Conservation (phyloP, 2,329 filamentous ascomycete genomes). For the Scopulariopsis brevicaulis region DNA sequence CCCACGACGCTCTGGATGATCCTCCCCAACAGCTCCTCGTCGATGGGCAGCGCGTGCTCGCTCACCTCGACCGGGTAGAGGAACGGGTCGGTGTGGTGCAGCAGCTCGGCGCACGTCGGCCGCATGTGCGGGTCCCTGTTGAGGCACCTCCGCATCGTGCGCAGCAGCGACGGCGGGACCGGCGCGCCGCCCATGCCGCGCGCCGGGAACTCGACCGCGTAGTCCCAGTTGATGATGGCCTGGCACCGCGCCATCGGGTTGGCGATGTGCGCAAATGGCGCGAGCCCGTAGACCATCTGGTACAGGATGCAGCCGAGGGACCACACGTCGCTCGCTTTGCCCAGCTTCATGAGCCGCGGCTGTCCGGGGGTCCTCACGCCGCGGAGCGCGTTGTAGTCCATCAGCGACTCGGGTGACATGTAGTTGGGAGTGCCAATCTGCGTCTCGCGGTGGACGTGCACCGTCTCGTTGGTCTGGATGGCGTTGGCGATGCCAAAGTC, state of each 20-base stretch:
- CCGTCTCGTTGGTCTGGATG: constrained; percentile 88
- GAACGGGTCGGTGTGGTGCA: constrained; percentile 49
- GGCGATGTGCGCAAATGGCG: constrained; percentile 84
- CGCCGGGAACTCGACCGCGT: constrained; percentile 61
- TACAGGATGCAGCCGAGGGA: constrained; percentile 92
- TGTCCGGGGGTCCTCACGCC: constrained; percentile 28
- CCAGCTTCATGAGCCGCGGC: constrained; percentile 83
- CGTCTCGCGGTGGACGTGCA: constrained; percentile 92
- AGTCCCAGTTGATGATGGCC: constrained; percentile 71
- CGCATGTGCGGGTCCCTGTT: constrained; percentile 50
- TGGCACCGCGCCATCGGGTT: constrained; percentile 81
- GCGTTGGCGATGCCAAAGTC: constrained; percentile 98
- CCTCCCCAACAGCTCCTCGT: constrained; percentile 48
- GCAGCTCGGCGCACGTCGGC: constrained; percentile 51
- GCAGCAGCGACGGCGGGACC: constrained; percentile 46
- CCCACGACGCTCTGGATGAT: constrained; percentile 53
- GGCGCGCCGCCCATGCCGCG: constrained; percentile 54
- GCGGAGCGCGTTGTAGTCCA: constrained; percentile 65
- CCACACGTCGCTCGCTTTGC: constrained; percentile 95
- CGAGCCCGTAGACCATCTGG: constrained; percentile 96
- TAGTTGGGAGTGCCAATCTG: constrained; percentile 97
- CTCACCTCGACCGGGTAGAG: constrained; percentile 48
- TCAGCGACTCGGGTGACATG: constrained; percentile 91
- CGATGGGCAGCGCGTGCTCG: constrained; percentile 44
- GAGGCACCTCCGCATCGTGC: constrained; percentile 52